These are phyloP conservation scores for Clausena lansium DNA, from an alignment of 345 rosid genomes.

Conservation along the genomic window DNA sequence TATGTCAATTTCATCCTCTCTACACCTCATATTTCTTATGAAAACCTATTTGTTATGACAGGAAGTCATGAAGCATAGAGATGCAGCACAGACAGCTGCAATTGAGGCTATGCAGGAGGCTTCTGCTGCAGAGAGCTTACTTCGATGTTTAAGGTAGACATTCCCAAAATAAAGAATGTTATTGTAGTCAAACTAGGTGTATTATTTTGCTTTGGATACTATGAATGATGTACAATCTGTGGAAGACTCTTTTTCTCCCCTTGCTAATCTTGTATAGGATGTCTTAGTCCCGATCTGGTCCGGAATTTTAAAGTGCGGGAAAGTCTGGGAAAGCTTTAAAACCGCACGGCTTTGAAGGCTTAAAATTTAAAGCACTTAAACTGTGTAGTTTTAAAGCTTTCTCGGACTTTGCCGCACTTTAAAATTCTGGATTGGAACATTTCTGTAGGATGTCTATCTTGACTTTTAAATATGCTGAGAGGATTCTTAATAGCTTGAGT, in stretches of 20 bases:
- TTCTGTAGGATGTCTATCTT: not conserved
- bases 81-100: slow-evolving; percentile 84
- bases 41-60: slow-evolving; percentile 24
- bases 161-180: not conserved
- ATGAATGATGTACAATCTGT: not conserved
- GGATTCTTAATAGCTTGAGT: not conserved
- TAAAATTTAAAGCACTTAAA: no score
- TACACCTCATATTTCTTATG: slow-evolving; percentile 1
- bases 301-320: no score
- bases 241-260: not conserved
- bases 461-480: not conserved
- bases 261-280: not conserved
- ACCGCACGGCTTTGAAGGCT: no score
- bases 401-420: no score
- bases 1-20: not conserved
- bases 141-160: slow-evolving; percentile 75
- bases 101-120: slow-evolving; percentile 94
- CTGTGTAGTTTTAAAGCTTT: no score
- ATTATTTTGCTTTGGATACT: not conserved
- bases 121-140: slow-evolving; percentile 87
- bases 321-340: no score
- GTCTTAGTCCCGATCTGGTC: no score
- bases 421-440: no score
- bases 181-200: not conserved
- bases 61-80: slow-evolving; percentile 89